Evolutionary conservation across 768 basidiomycete species (phyloP), one percentile per base, ranked within the genome.

Genomic region (Leucocoprinus birnbaumii): DNA sequence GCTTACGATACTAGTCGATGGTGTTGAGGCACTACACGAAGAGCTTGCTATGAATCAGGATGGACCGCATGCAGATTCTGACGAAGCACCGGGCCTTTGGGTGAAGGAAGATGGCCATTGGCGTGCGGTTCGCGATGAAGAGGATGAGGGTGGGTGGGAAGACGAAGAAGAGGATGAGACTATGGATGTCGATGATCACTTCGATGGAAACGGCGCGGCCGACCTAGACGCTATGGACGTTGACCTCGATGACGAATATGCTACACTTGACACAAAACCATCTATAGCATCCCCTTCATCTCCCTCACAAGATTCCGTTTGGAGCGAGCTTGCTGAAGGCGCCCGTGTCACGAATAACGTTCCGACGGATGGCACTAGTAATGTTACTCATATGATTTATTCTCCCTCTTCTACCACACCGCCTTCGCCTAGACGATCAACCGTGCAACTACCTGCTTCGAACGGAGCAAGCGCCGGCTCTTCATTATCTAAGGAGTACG

Each of bases 1-100:
- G 21, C 67, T 95, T 46, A 91, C 87, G 9, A 80, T 85, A 59
- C 70, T 97, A 37, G 86, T 89, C 58, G 93, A 94, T 68, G 88
- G 86, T 21, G 74, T 89, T 37, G 91, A 93, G 89, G 64, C 76
- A 90, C 7, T 87, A 90, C 58, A 85, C 87, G 55, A 84, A 8
- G 19, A 31, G 26, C 14, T 31, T 35, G 26, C 80, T 24, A 87
- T 84, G 82, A 71, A 75, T 41, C 82, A 73, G n/a, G 78, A 77
- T 19, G 71, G 61, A 4, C 74, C 75, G 5, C 72, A 75, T 18
- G 69, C 74, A 7, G 70, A 74, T 21, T 73, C 69, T 13, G 78
- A 75, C 65, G 72, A 71, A 9, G 72, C 79, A 46, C 76, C 79
- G 48, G 70, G 69, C 54, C 64, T 64, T 27, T 76, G 76, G 78